Conservation (phyloP, 2,329 filamentous ascomycete genomes). For the Fusarium drepaniforme region DNA sequence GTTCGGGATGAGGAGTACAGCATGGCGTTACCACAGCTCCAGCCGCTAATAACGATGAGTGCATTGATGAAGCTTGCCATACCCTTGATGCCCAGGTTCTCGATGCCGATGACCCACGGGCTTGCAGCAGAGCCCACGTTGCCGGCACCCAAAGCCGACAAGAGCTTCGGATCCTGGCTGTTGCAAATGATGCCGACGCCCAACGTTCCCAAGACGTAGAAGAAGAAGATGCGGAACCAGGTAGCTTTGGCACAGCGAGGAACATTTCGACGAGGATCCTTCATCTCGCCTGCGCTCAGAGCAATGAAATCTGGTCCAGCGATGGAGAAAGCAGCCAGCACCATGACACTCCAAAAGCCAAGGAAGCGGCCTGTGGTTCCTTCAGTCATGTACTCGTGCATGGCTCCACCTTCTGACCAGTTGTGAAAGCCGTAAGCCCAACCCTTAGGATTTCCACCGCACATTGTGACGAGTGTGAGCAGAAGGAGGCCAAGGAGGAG, state of each 20-base stretch:
- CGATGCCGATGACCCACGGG: background rate
- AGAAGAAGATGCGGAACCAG: constrained; percentile 65
- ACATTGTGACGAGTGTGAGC: constrained; percentile 39
- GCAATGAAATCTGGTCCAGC: background rate
- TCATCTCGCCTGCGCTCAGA: background rate
- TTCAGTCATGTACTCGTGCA: background rate
- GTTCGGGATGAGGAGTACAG: background rate
- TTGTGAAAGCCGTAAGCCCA: background rate
- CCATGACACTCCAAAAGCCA: background rate
- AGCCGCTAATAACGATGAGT: background rate
- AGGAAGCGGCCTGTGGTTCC: background rate
- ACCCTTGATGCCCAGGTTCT: background rate
- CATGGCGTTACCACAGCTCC: background rate
- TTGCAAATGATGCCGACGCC: constrained; percentile 2
- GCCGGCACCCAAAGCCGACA: background rate
- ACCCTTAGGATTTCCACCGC: background rate
- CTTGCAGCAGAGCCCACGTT: background rate
- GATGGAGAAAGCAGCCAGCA: background rate
- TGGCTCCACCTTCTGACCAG: background rate
- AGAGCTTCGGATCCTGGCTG: background rate
- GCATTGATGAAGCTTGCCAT: background rate
- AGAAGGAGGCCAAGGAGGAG: constrained; percentile 51
- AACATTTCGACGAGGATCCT: background rate
- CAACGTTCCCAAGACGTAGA: constrained; percentile 1
- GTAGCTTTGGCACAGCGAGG: constrained; percentile 54